Base-by-base conservation (phyloP, 768 basidiomycete genomes). In the Xerocomellus dryophilus region DNA sequence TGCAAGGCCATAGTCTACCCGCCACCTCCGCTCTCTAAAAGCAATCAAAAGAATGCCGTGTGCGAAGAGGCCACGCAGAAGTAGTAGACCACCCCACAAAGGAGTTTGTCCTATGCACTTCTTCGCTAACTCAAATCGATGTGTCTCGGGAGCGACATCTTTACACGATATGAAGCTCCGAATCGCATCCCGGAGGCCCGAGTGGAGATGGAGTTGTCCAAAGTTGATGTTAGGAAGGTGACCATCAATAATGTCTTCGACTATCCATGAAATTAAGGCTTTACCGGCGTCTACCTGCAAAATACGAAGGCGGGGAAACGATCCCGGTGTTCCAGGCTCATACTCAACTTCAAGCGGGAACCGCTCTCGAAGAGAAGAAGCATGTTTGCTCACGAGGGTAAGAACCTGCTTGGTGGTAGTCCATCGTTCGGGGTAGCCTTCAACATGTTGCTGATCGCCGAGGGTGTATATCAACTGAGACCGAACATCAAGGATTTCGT, bases 391-490 rank as follows among this genome's bases (percentile, higher is more conserved):
- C 1, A 73, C 58, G n/a, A 68, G 61, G 17, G 31, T 8, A 17
- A 73, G 54, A 12, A 74, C 44, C 29, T 71, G 61, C 35, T 72
- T 61, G 1, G 58, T 63, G 15, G 59, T 69, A 3, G 53, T 58
- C 74, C 74, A 75, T 47, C 73, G 60, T 32, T 72, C 65, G 0
- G 69, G 72, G 29, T 55, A 58, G 10, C 64, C 68, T 38, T 72
- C 55, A 4, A 74, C 23, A 5, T 47, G 54, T 25, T 23, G 53
- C 42, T 64, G 66, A 4, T 36, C 15, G 17, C 74, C 73, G 10
- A 67, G 54, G 4, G 72, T 66, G 29, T 72, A 75, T 7, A 75
- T 57, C 14, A 74, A 52, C 31, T 75, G 73, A 52, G 67, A 73
- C 8, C 67, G 67, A 36, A 72, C 65, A 23, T 73, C 63, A 8